Conservation (phyloP, 768 basidiomycete species). For the Boletus barrowsii region DNA sequence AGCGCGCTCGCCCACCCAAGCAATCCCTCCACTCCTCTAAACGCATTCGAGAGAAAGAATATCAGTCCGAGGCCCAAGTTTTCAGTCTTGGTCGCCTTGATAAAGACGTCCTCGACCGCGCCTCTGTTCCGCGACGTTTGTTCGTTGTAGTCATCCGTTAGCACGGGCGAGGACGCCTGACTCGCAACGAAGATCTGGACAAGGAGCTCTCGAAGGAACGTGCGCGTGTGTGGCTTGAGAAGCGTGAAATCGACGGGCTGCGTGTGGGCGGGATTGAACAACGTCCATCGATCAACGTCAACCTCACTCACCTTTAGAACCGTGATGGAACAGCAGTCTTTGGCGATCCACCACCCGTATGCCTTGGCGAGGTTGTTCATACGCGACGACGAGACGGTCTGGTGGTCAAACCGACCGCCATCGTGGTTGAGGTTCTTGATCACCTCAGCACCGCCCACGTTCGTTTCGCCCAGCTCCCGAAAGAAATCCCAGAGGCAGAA, state of each 20-base stretch:
- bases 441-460: conserved; percentile 76
- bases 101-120: conserved; percentile 73
- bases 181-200: conserved; percentile 67
- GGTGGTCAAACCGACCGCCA: conserved; percentile 42
- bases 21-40: conserved; percentile 43
- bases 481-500: conserved; percentile 97
- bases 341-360: conserved; percentile 92
- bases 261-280: not conserved
- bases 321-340: conserved; percentile 68
- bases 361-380: conserved; percentile 75
- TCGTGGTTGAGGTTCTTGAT: conserved; percentile 58
- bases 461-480: conserved; percentile 82
- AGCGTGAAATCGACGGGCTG: conserved; percentile 87
- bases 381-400: conserved; percentile 55
- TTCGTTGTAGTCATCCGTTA: conserved; percentile 37
- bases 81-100: conserved; percentile 65
- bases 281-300: not conserved
- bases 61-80: conserved; percentile 71
- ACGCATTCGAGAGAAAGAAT: conserved; percentile 59
- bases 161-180: conserved; percentile 68
- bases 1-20: conserved; percentile 66
- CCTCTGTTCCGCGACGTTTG: conserved; percentile 50
- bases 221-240: conserved; percentile 58
- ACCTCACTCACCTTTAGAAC: conserved; percentile 70
- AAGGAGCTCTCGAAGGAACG: conserved; percentile 73